These are phyloP conservation scores for Morella rubra DNA, from an alignment of 306 rosid genomes.

Conservation along the genomic window DNA sequence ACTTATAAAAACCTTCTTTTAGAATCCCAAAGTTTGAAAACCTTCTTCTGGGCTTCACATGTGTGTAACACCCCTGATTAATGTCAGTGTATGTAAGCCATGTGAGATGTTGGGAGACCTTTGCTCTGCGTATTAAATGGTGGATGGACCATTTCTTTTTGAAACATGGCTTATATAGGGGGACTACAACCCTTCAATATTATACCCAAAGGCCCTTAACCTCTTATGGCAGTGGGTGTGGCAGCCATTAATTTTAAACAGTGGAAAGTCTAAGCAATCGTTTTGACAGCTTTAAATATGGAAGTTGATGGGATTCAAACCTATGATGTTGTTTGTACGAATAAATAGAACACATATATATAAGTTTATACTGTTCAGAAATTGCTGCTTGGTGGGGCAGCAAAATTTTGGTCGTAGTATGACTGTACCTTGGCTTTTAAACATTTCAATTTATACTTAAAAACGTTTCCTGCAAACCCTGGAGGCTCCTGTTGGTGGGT, in stretches of 20 bases:
- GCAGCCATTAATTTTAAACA: conserved; percentile 34
- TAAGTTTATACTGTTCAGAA: conserved; percentile 2
- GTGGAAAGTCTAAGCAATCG: conserved; percentile 33
- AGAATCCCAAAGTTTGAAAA: conserved; percentile 43
- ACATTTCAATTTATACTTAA: not conserved
- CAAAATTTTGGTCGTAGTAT: not conserved
- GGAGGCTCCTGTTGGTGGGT: conserved; percentile 49
- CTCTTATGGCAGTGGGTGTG: conserved; percentile 38
- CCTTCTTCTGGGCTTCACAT: conserved; percentile 42
- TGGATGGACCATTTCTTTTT: conserved; percentile 51
- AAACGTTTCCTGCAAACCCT: conserved; percentile 35
- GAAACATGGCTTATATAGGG: conserved; percentile 56
- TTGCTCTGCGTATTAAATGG: conserved; percentile 49
- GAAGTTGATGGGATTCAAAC: not conserved
- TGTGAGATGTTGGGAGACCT: conserved; percentile 59
- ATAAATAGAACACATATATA: no score
- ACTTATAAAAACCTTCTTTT: conserved; percentile 14
- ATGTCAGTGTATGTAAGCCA: conserved; percentile 74
- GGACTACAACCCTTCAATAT: conserved; percentile 37
- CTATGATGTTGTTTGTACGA: no score
- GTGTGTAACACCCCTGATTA: conserved; percentile 44
- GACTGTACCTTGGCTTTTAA: not conserved
- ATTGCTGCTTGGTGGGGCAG: no score
- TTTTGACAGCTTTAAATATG: conserved; percentile 22
- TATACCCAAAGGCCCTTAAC: conserved; percentile 27